Base-by-base conservation (phyloP, 805 yeast genomes). In the Lipomyces yamanashiensis region DNA sequence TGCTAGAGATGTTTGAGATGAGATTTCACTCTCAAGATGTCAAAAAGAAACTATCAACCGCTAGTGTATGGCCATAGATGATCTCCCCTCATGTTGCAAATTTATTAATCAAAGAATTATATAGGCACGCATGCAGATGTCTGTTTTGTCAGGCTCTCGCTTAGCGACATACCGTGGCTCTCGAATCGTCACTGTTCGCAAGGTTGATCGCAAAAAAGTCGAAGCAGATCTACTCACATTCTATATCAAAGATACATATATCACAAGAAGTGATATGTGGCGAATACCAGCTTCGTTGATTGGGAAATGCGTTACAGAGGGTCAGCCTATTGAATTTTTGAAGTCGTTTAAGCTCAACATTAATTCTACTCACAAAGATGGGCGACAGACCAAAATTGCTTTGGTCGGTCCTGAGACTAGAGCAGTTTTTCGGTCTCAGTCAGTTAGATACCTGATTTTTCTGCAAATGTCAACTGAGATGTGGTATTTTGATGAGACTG, bases 401-500 rank as follows among this genome's bases (percentile, higher is more conserved):
- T 40, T 57, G n/a, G 67, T 66, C 3, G 69, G 69, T 3, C 62
- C 69, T 2, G 64, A 84, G 34, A 92, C 99, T 2, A 88, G 87
- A 68, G 78, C 95, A 36, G 90, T 92, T 0, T 93, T 89, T 74
- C 82, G 99, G 53, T 91, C 98, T 1, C 98, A 93, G 71, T 87
- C 96, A 47, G 96, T 98, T 1, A 84, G 89, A 61, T 78, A 93
- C 61, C 84, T 90, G 15, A 89, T 92, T 55, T 80, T 95, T 66
- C 86, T 95, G 56, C 99, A 95, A 73, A 85, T 92, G 66, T 89
- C 98, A 0, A 83, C 88, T 45, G 99, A 95, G 72, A 95, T 95
- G 98, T 95, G 98, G 96, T 91, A 92, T 74, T 95, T 95, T 75
- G 98, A 95, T 75, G 97, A 92, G 72, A 89, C 89, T 68, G 99